Evolutionary conservation across 139 green algal species (phyloP).

Genomic region (Chlorella sp.): DNA sequence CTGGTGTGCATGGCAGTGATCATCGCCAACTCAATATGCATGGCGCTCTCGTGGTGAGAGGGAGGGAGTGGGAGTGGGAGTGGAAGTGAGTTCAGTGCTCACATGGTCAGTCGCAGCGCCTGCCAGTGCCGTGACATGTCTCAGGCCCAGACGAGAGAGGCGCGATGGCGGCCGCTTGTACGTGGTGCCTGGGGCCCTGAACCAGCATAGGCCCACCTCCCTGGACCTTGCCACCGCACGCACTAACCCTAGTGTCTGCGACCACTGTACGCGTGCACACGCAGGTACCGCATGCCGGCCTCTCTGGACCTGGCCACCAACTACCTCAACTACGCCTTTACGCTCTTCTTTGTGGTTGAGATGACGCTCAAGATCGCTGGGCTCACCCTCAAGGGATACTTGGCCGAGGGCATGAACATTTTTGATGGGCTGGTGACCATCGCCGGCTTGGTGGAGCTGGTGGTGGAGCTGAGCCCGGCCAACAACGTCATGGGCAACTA

Average conservation of each 20-base stretch:
- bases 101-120: too few relatives aligned
- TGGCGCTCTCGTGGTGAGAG: constrained; percentile 4
- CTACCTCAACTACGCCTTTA: constrained; percentile 47
- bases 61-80: background rate
- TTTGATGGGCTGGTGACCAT: background rate
- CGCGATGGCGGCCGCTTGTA: too few relatives aligned
- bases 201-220: too few relatives aligned
- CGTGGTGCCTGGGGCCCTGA: too few relatives aligned
- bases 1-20: background rate
- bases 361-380: constrained; percentile 57
- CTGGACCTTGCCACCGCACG: too few relatives aligned
- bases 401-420: constrained; percentile 45
- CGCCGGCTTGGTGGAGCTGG: constrained; percentile 35
- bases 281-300: constrained; percentile 38
- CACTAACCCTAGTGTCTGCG: too few relatives aligned
- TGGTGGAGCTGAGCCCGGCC: constrained; percentile 29
- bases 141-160: too few relatives aligned
- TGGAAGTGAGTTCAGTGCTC: too few relatives aligned
- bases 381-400: constrained; percentile 40
- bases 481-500: background rate
- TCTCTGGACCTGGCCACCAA: constrained; percentile 19
- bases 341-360: constrained; percentile 37
- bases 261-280: too few relatives aligned
- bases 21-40: background rate
- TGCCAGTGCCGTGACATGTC: too few relatives aligned